Evolutionary conservation across 441 rosid genomes (phyloP).

Genomic region (Populus hybrid): DNA sequence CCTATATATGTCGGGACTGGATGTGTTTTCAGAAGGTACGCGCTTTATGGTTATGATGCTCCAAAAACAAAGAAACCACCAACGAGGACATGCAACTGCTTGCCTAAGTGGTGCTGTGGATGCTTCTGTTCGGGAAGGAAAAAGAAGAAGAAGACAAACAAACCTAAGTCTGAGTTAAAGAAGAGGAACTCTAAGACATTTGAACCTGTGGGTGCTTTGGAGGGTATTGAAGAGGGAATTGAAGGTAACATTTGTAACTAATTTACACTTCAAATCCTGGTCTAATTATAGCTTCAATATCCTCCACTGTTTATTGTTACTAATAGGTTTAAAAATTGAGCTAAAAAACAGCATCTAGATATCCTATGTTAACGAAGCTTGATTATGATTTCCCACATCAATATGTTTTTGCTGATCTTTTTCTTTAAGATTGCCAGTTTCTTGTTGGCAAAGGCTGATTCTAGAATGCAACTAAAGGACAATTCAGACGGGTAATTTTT

Average conservation of each 20-base stretch:
- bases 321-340: neutral
- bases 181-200: neutral
- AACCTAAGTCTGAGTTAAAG: neutral
- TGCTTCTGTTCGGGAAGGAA: slow-evolving; percentile 45
- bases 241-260: neutral
- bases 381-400: neutral
- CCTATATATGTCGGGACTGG: slow-evolving; percentile 89
- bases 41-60: slow-evolving; percentile 77
- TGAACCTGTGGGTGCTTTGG: neutral
- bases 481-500: neutral
- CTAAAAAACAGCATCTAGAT: neutral
- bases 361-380: neutral
- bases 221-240: neutral
- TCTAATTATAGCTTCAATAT: neutral
- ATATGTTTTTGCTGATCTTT: neutral
- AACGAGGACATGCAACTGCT: slow-evolving; percentile 30
- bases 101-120: slow-evolving; percentile 40
- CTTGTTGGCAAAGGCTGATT: neutral
- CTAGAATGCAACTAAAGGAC: neutral
- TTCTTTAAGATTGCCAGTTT: neutral
- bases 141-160: slow-evolving; percentile 26
- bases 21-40: slow-evolving; percentile 74
- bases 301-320: neutral
- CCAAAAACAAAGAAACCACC: slow-evolving; percentile 60
- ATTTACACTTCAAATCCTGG: neutral